A percentile compares a stretch with the other conserved stretches of the same genome.
Evolutionary conservation across 139 green algal species (phyloP).

Genomic region (Limnomonas spitsbergensis): DNA sequence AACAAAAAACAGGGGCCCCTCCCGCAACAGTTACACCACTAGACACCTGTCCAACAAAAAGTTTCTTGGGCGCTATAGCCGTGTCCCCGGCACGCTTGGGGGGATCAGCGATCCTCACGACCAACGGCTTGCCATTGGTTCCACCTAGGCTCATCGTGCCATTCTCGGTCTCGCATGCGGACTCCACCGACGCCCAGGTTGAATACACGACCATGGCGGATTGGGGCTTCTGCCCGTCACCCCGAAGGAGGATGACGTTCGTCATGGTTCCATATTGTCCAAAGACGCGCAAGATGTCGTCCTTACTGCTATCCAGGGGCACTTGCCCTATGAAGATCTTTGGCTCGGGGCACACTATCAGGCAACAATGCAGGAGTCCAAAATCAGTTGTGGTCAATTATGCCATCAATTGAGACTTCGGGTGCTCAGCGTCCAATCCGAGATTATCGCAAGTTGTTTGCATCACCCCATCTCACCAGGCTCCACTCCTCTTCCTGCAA

Average conservation of each 20-base stretch:
- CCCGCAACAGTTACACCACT: too few relatives aligned
- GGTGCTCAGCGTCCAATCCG: too few relatives aligned
- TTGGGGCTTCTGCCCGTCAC: conserved; percentile 67
- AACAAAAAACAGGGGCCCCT: too few relatives aligned
- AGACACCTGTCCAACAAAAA: conserved; percentile 86
- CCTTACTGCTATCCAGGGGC: conserved; percentile 51
- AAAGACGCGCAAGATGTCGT: conserved; percentile 72
- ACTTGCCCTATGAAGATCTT: conserved; percentile 74
- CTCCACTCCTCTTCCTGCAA: too few relatives aligned
- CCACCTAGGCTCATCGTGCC: conserved; percentile 50
- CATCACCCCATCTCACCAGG: too few relatives aligned
- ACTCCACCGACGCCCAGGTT: conserved; percentile 63
- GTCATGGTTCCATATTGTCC: conserved; percentile 65
- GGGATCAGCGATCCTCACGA: conserved; percentile 84
- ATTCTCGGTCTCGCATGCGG: conserved; percentile 65
- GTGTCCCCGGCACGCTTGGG: conserved; percentile 40
- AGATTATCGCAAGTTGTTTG: too few relatives aligned
- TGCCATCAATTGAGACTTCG: too few relatives aligned
- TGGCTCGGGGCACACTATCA: conserved; percentile 42
- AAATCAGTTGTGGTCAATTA: too few relatives aligned
- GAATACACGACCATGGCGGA: conserved; percentile 82
- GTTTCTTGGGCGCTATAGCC: conserved; percentile 78
- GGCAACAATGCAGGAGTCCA: too few relatives aligned
- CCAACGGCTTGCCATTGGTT: conserved; percentile 49
- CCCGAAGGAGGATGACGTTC: conserved; percentile 67